phyloP scores from a whole-genome alignment of 441 rosid species.

The Brassica hybrid region DNA sequence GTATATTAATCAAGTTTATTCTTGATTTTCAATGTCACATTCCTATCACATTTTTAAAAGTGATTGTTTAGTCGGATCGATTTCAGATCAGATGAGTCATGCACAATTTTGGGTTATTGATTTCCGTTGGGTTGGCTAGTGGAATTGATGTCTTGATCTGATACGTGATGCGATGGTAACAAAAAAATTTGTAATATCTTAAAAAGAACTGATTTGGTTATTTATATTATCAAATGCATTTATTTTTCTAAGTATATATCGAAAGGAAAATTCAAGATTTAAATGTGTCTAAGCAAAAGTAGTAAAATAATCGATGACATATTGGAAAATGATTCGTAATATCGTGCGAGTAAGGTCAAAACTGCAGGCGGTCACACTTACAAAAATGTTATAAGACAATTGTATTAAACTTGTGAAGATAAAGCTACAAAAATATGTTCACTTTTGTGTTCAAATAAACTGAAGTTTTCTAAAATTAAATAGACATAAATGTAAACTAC shows the following conservation, averaged over 20 bases:
- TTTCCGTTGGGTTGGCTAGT: background rate
- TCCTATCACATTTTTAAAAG: background rate
- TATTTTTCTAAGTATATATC: too few species aligned
- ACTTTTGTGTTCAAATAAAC: background rate
- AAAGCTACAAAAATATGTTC: background rate
- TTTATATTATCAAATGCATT: too few species aligned
- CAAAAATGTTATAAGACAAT: background rate
- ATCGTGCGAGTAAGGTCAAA: too few species aligned
- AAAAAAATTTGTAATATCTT: background rate
- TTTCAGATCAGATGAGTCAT: background rate
- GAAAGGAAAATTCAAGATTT: too few species aligned
- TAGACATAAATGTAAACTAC: background rate
- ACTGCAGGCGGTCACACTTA: too few species aligned
- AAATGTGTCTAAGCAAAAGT: too few species aligned
- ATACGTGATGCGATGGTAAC: background rate
- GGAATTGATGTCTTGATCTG: background rate
- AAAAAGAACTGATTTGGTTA: too few species aligned
- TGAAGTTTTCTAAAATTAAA: background rate
- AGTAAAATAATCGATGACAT: too few species aligned
- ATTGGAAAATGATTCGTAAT: too few species aligned
- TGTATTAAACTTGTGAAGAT: background rate
- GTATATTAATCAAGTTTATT: background rate
- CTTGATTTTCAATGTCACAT: background rate
- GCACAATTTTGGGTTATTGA: background rate
- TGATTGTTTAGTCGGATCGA: background rate